Evolutionary conservation across 2,329 filamentous ascomycete species (phyloP), one percentile per base, ranked within the genome.

Genomic region (Pseudocercospora vitis): DNA sequence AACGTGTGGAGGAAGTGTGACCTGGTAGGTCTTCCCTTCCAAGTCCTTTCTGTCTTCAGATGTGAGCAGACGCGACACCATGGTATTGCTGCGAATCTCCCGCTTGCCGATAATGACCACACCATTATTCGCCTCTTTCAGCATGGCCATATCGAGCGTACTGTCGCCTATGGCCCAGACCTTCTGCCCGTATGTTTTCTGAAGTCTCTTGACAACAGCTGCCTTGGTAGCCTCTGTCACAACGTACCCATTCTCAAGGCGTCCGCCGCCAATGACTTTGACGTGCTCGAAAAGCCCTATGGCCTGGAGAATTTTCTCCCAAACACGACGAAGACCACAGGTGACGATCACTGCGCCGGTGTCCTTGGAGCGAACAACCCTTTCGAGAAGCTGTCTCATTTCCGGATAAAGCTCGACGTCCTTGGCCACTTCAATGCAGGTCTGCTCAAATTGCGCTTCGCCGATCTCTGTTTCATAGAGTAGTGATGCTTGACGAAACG

Each of bases 81-180:
- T 85, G 0, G 68, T 73, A 31, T 71, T 75, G 64, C 80, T 85
- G 48, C 81, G 73, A 0, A 45, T 65, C 0, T 57, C 4, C 57
- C 77, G 65, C 0, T 78, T 66, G 0, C 81, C 80, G 2, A 82
- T 79, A 0, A 86, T 75, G 3, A 87, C 73, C 31, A 84, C 64
- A 0, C 81, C 78, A 52, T 77, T 54, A 58, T 85, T 67, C 0
- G 83, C 83, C 28, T 68, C 59, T 2, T 56, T 58, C 9, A 86
- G 58, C 83, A 87, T 87, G 0, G 70, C 66, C 14, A 86, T 32
- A 58, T 86, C 84, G 5, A 84, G 55, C 0, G 73, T 73, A 58
- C 82, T 82, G 59, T 85, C 82, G n/a, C 83, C 82, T 59, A 86
- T 82, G 0, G 80, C 83, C 65, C 71, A 77, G 14, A 84, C 77